Evolutionary conservation across 306 rosid genomes (phyloP).

Genomic region (Medicago ruthenica): DNA sequence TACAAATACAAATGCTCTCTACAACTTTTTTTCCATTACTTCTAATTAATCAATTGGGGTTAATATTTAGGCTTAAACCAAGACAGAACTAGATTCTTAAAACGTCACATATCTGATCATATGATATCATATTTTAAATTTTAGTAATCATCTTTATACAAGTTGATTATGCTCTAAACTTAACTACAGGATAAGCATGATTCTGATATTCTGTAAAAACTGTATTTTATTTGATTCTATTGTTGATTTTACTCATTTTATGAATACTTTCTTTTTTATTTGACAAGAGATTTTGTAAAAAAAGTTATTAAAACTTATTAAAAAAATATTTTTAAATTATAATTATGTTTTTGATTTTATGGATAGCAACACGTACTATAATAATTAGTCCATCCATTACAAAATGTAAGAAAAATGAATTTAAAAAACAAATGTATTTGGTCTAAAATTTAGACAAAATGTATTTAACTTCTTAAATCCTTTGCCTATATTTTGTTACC

Average conservation of each 20-base stretch:
- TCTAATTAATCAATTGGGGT: conserved; percentile 30
- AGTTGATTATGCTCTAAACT: conserved; percentile 38
- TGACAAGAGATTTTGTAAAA: not conserved
- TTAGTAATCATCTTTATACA: conserved; percentile 28
- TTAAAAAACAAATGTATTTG: too few relatives aligned
- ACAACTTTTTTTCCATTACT: conserved; percentile 6
- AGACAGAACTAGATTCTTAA: conserved; percentile 53
- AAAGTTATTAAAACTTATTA: not conserved
- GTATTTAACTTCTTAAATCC: too few relatives aligned
- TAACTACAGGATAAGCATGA: conserved; percentile 5
- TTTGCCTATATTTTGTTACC: too few relatives aligned
- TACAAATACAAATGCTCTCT: conserved; percentile 33
- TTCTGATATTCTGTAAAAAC: conserved; percentile 26
- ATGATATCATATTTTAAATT: conserved; percentile 34
- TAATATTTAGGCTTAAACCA: conserved; percentile 31
- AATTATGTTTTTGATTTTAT: too few relatives aligned
- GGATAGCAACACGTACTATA: too few relatives aligned
- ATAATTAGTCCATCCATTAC: too few relatives aligned
- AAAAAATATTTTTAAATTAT: too few relatives aligned
- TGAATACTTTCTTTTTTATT: not conserved
- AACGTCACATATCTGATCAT: conserved; percentile 44
- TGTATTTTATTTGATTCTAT: conserved; percentile 14
- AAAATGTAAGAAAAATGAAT: too few relatives aligned
- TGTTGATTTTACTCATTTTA: not conserved
- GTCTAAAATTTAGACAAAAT: too few relatives aligned